phyloP scores from a whole-genome alignment of 2,329 filamentous ascomycete species.

The Pestalotiopsis sp. region DNA sequence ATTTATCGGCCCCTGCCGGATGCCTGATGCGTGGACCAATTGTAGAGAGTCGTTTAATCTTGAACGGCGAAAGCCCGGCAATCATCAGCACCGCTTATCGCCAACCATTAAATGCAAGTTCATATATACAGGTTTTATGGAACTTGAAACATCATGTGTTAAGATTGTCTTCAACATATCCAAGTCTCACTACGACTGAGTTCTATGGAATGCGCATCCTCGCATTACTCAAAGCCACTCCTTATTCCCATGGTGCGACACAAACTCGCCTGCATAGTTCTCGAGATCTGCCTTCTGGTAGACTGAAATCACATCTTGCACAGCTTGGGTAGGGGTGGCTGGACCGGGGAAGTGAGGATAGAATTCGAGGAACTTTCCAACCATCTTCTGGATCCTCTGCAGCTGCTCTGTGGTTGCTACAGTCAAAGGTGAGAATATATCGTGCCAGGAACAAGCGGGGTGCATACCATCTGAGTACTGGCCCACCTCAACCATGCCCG shows the following conservation, averaged over 20 bases:
- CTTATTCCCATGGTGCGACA: constrained; percentile 58
- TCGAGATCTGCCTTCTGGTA: constrained; percentile 28
- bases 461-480: background rate
- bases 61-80: too few species aligned
- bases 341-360: constrained; percentile 28
- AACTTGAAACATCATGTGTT: too few species aligned
- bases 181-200: too few species aligned
- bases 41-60: too few species aligned
- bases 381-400: constrained; percentile 14
- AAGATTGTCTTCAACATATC: too few species aligned
- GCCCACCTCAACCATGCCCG: constrained; percentile 41
- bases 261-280: constrained; percentile 48
- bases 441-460: background rate
- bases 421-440: background rate
- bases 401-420: background rate
- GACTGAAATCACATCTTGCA: constrained; percentile 22
- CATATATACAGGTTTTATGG: too few species aligned
- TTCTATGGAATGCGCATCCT: too few species aligned
- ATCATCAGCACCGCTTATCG: too few species aligned
- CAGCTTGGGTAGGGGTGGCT: constrained; percentile 23
- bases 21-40: too few species aligned
- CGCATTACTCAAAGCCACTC: constrained; percentile 46
- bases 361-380: constrained; percentile 21
- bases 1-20: too few species aligned
- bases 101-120: too few species aligned